These are phyloP conservation scores for Xylaria cubensis DNA, from an alignment of 495 filamentous ascomycete genomes.

Conservation along the genomic window DNA sequence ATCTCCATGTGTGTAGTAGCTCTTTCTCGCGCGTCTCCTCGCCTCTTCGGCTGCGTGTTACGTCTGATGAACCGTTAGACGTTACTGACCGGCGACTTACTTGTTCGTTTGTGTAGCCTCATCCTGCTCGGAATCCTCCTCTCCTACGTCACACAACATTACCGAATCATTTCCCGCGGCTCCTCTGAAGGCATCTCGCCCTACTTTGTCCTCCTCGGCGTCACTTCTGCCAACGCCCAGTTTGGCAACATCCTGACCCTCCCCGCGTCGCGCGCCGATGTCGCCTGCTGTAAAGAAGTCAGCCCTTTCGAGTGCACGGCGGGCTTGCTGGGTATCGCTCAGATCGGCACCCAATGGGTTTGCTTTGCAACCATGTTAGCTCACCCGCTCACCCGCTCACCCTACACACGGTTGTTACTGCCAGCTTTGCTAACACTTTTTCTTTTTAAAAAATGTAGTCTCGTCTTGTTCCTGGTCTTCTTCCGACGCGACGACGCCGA, in stretches of 20 bases:
- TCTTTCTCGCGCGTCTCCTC: not conserved
- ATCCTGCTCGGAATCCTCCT: slow-evolving; percentile 89
- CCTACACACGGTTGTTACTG: not conserved
- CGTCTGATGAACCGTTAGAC: not conserved
- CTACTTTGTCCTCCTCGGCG: slow-evolving; percentile 89
- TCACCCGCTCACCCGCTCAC: slow-evolving; percentile 37
- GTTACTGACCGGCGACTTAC: slow-evolving; percentile 13
- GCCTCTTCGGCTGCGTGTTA: not conserved
- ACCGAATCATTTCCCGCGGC: slow-evolving; percentile 82
- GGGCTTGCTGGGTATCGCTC: slow-evolving; percentile 82
- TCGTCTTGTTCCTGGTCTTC: slow-evolving; percentile 86
- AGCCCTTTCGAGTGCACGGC: slow-evolving; percentile 83
- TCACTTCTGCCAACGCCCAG: slow-evolving; percentile 82
- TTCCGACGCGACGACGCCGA: slow-evolving; percentile 70
- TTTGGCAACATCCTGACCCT: slow-evolving; percentile 91
- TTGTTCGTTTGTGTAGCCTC: slow-evolving; percentile 58
- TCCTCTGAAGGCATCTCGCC: slow-evolving; percentile 97
- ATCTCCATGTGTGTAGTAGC: slow-evolving; percentile 61
- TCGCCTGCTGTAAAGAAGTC: slow-evolving; percentile 82
- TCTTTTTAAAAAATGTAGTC: slow-evolving; percentile 51
- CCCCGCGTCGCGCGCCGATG: slow-evolving; percentile 75
- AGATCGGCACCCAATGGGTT: slow-evolving; percentile 88
- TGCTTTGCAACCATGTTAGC: slow-evolving; percentile 90
- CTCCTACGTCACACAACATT: slow-evolving; percentile 94
- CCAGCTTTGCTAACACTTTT: slow-evolving; percentile 8